phyloP scores from a whole-genome alignment of 2,329 filamentous ascomycete genomes.

The Trichoderma afroharzianum region DNA sequence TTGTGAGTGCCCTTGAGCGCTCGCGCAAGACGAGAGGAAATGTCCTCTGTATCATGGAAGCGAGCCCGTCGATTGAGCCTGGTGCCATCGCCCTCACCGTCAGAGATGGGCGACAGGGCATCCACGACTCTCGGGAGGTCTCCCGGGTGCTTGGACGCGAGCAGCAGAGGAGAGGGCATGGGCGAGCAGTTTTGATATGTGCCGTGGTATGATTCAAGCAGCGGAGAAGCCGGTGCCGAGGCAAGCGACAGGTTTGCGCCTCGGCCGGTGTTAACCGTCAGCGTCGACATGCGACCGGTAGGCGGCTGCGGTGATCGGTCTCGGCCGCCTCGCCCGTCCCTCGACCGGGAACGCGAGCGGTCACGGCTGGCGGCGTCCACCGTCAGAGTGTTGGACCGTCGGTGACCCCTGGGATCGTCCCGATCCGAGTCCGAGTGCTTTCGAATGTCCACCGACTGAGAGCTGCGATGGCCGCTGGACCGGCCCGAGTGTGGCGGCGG shows the following conservation, averaged over 20 bases:
- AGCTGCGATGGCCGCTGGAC: background rate
- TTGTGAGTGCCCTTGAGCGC: slow-evolving; percentile 66
- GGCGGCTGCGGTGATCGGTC: slow-evolving; percentile 49
- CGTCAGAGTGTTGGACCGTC: slow-evolving; percentile 37
- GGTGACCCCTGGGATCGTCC: slow-evolving; percentile 12
- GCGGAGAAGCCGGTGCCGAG: slow-evolving; percentile 70
- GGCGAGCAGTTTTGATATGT: slow-evolving; percentile 94
- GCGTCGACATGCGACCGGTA: slow-evolving; percentile 47
- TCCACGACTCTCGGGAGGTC: slow-evolving; percentile 49
- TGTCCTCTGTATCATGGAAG: slow-evolving; percentile 81
- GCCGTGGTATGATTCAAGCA: slow-evolving; percentile 88
- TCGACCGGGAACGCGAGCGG: slow-evolving; percentile 32
- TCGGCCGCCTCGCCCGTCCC: slow-evolving; percentile 35
- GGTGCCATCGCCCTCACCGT: slow-evolving; percentile 37
- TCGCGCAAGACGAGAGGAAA: slow-evolving; percentile 71
- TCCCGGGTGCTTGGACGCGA: slow-evolving; percentile 45
- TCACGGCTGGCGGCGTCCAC: slow-evolving; percentile 39
- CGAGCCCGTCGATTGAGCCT: slow-evolving; percentile 58
- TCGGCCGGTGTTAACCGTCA: slow-evolving; percentile 48
- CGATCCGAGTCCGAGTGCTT: slow-evolving; percentile 15
- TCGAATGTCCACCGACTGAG: slow-evolving; percentile 4
- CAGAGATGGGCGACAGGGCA: slow-evolving; percentile 52
- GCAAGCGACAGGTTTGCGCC: slow-evolving; percentile 43
- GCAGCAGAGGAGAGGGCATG: slow-evolving; percentile 78
- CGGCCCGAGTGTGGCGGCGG: slow-evolving; percentile 27